Base-by-base conservation (phyloP, 2,329 filamentous ascomycete genomes). In the Coleophoma crateriformis region DNA sequence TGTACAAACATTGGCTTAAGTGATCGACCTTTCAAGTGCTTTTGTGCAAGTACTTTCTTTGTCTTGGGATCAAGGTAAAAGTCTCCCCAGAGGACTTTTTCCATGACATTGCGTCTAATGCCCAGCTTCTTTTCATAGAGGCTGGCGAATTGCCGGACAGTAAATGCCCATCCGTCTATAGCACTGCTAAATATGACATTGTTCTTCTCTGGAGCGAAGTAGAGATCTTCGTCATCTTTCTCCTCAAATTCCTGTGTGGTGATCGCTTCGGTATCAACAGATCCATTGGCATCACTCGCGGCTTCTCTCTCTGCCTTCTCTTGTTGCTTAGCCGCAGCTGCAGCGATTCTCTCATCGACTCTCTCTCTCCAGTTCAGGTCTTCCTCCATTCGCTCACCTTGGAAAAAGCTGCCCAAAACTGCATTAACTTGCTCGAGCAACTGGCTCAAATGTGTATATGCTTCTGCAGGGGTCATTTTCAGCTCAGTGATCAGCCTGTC, bases 111-210 rank as follows among this genome's bases (percentile, higher is more conserved):
- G 43, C 91, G 81, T 70, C 96, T 97, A 68, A 97, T 95, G 13
- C 94, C 92, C 7, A 99, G 79, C 68, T 99, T 99, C 74, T 91
- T 95, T 70, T 97, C 92, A 64, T 97, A 99, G 27, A 97, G 73
- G 35, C 82, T 82, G 15, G 94, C 91, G 65, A 99, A 99, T 62
- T 99, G 94, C 46, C 90, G 82, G 45, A 96, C 85, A 0, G 94
- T 99, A 62, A 99, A 99, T 3, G 94, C 94, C 94, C 94, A 99
- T n/a, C 94, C 94, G 64, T 99, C 94, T 50, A 96, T 87, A 52
- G 94, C 94, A 66, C 92, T 97, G 72, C 90, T 90, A 67, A 99
- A 99, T 56, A 99, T 97, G 67, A 99, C 94, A 64, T 99, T 99
- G 68, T 96, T 96, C 69, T 92, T 95, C 65, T 99, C 94, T 0